Evolutionary conservation across 495 filamentous ascomycete genomes (phyloP).

Genomic region (Penicillium riverlandense): DNA sequence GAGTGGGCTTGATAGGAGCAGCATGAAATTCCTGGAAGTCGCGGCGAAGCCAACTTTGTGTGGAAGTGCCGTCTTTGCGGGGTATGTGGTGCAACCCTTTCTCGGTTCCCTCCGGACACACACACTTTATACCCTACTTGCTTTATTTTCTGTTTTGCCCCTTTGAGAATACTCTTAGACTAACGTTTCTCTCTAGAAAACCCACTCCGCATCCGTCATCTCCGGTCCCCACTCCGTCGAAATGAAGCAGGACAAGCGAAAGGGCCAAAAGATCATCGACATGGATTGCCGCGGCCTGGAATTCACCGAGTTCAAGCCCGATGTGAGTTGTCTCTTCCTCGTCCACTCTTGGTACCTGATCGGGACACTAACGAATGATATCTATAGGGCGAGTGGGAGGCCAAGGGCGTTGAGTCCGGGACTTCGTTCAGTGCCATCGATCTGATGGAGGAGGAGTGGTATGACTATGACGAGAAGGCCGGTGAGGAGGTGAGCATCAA

Average conservation of each 20-base stretch:
- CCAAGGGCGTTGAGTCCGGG: slow-evolving; percentile 67
- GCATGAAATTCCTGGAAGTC: slow-evolving; percentile 81
- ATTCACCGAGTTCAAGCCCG: slow-evolving; percentile 81
- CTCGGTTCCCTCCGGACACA: not conserved
- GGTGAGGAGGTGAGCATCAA: slow-evolving; percentile 84
- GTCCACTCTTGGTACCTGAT: not conserved
- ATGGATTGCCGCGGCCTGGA: slow-evolving; percentile 93
- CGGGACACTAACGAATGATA: no score
- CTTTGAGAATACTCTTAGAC: not conserved
- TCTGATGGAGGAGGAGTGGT: slow-evolving; percentile 82
- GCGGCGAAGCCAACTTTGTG: slow-evolving; percentile 95
- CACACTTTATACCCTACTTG: not conserved
- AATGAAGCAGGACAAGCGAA: slow-evolving; percentile 47
- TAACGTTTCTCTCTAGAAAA: slow-evolving; percentile 34
- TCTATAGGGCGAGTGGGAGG: slow-evolving; percentile 76
- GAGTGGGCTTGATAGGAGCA: slow-evolving; percentile 49
- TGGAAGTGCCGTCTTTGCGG: slow-evolving; percentile 95
- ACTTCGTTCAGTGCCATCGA: slow-evolving; percentile 78
- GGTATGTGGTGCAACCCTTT: slow-evolving; percentile 32
- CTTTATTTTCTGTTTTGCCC: not conserved
- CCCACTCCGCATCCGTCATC: slow-evolving; percentile 65
- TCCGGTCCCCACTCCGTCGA: slow-evolving; percentile 62
- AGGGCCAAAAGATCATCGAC: slow-evolving; percentile 68
- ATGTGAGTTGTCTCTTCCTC: slow-evolving; percentile 44
- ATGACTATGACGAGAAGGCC: slow-evolving; percentile 78